phyloP scores from a whole-genome alignment of 768 basidiomycete genomes.

The Amanita subjunquillea region DNA sequence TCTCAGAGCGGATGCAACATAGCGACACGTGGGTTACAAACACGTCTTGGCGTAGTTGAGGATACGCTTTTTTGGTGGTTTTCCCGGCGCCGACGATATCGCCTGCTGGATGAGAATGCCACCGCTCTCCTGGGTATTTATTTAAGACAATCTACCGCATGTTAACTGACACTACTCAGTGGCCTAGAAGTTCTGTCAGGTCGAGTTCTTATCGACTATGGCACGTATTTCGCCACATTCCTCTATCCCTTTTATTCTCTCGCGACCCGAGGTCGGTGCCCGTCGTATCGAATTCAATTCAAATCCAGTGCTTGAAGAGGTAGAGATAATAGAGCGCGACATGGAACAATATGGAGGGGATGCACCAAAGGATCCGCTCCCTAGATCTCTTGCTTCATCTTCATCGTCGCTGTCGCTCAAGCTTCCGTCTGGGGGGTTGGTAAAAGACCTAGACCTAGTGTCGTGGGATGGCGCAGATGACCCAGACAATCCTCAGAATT shows the following conservation, averaged over 20 bases:
- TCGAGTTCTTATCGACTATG: too few species aligned
- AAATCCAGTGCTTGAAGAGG: background rate
- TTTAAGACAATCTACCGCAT: too few species aligned
- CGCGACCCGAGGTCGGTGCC: background rate
- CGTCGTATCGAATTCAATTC: background rate
- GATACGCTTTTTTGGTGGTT: too few species aligned
- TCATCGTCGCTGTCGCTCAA: conserved; percentile 2
- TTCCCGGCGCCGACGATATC: too few species aligned
- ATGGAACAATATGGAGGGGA: background rate
- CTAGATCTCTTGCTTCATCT: background rate
- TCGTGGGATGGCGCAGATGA: conserved; percentile 48
- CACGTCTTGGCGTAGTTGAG: too few species aligned
- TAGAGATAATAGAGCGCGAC: background rate
- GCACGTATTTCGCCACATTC: background rate
- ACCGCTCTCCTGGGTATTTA: too few species aligned
- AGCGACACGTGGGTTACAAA: too few species aligned
- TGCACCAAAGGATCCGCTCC: background rate
- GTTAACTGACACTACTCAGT: too few species aligned
- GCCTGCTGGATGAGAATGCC: too few species aligned
- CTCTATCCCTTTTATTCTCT: background rate
- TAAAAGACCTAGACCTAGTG: conserved; percentile 26
- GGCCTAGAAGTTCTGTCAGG: too few species aligned
- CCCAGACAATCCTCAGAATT: conserved; percentile 47
- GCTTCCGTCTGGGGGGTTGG: conserved; percentile 1
- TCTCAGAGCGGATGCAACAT: too few species aligned